Evolutionary conservation across 2,329 filamentous ascomycete species (phyloP), one percentile per base, ranked within the genome.

Genomic region (Sporothrix luriei): DNA sequence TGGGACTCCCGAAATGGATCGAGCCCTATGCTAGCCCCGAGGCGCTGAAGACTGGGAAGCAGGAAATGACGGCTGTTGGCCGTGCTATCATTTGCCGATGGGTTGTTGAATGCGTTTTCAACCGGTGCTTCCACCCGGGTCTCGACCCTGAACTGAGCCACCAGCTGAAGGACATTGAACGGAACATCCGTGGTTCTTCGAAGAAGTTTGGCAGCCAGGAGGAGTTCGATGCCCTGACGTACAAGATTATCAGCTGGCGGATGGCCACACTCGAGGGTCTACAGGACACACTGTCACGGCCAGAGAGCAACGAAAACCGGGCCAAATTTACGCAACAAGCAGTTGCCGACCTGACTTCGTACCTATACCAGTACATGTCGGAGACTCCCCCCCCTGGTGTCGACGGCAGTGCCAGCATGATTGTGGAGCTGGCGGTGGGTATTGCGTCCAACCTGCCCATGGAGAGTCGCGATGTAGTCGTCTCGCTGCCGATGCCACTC

Each of bases 61-160:
- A 97, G 78, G 95, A 99, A 79, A 99, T 99, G 95, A 98, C 93
- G 7, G 94, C 94, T 5, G 91, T 97, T 29, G 95, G 95, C 19
- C 88, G 94, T 68, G 93, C 94, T 14, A 88, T 94, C 73, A 93
- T 99, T 74, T 91, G 91, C 38, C 88, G 90, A 71, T 99, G 94
- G 93, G 82, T 99, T 6, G 89, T 94, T 29, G 92, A 97, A 61
- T 92, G 97, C 76, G 87, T 98, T 55, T 97, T 98, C 78, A 90
- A 96, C 78, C 90, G 90, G 68, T 94, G 91, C 79, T 98, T 99
- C 81, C 95, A 99, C 77, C 95, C 95, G 0, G 90, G 90, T 11
- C 84, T 99, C 14, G 93, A 97, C 67, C 84, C 87, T 0, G 84
- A 84, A 11, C 83, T 98, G 29, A 97, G 93, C 74, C 83, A 85